Base-by-base conservation (phyloP, 2,329 filamentous ascomycete genomes). In the Didymella pinodella region DNA sequence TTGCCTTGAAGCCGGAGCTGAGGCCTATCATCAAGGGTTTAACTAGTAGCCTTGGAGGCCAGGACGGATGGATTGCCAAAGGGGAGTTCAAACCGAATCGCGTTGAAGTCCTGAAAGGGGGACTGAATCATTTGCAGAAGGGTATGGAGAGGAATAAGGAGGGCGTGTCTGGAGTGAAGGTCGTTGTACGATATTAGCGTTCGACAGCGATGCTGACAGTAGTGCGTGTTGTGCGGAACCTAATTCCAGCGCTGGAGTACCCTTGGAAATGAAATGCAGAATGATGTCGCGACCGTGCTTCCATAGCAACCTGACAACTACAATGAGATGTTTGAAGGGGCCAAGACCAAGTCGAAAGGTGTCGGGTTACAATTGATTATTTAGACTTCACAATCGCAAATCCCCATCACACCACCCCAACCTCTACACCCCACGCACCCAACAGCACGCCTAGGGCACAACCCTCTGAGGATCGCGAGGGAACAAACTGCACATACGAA, bases 381-480 rank as follows among this genome's bases (percentile, higher is more conserved):
- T 58, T 40, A 36, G 7, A 25, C 41, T 44, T 44, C 14, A n/a
- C 14, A 10, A 28, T 28, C 40, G 4, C 26, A 7, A 26, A 44
- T 25, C 14, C 3, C 14, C 25, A 29, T 22, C 29, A n/a, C 14
- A 43, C 25, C 32, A 45, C 18, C 40, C 43, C 47, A 25, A 6
- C n/a, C 11, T 6, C 36, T 48, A 10, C 12, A 14, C 18, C n/a
- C 16, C 8, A 12, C 45, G 36, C 25, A 46, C n/a, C 12, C 4
- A 12, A 20, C 8, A 7, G 3, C 34, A 16, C 16, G 26, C 59
- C 62, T 78, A 82, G 54, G 82, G 82, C 61, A 75, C 70, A 60
- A 84, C 72, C 62, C 86, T 81, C 73, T 84, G 81, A 8, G 87
- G 87, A 73, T 89, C 87, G 63, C 87, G 80, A 29, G 87, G 87